Evolutionary conservation across 139 green algal genomes (phyloP), one percentile per base, ranked within the genome.

Genomic region (Chara braunii): DNA sequence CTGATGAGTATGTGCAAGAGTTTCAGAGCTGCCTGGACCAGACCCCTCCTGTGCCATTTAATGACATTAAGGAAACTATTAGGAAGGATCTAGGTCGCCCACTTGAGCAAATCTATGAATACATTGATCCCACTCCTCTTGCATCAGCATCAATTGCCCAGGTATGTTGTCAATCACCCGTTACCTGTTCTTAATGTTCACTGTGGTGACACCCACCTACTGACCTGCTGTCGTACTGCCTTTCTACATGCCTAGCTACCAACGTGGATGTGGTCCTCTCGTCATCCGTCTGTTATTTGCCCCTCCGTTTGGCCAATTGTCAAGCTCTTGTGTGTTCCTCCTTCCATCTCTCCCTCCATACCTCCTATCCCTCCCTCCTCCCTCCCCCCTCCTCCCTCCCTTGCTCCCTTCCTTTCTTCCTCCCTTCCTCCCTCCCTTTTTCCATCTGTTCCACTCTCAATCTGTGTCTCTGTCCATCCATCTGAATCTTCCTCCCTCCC

Each of bases 11-110:
- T 53, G 92, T 97, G 7, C 14, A 85, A 32, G 92, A 98, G 80
- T 96, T 98, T 32, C 88, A 97, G 57, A 92, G 86, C 53, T 96
- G 89, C 66, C 77, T 98, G n/a, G 92, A 98, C 80, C 68, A 74
- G 28, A 92, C 91, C 3, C 78, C 88, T 2, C 74, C 86, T 0
- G 84, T 95, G 64, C 74, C 85, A 0, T 98, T 86, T 64, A 37
- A 51, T 1, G 44, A 60, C 23, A 90, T 98, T 24, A 69, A 82
- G 67, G 24, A 45, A 26, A 88, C 84, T 43, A 73, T 94, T n/a
- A 66, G 84, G 60, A 14, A 50, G 2, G 87, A 97, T 43, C 70
- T 95, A 37, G 63, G 70, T 3, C 54, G 77, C 48, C 78, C 85
- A 2, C 59, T 91, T 7, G 75, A 87, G 18, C 64, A 83, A 1